Evolutionary conservation across 345 rosid species (phyloP).

Genomic region (Hirschfeldia incana): DNA sequence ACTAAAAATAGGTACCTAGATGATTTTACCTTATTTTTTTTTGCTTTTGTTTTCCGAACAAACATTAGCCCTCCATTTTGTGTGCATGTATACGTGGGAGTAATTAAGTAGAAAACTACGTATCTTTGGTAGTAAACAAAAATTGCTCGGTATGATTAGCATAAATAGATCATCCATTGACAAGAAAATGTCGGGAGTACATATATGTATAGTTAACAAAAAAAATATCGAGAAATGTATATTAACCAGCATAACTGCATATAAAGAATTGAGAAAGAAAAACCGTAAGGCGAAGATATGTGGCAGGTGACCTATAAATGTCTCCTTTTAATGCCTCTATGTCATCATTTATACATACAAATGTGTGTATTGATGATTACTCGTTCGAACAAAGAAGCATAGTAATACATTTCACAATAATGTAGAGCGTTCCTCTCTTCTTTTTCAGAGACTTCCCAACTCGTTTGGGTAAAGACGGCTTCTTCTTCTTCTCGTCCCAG

Average conservation of each 20-base stretch:
- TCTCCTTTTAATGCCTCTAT: not conserved
- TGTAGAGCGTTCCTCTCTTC: constrained; percentile 36
- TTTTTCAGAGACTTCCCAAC: constrained; percentile 26
- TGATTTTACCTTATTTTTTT: no score
- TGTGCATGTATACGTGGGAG: no score
- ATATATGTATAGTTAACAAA: no score
- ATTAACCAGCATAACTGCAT: not conserved
- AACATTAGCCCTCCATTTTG: not conserved
- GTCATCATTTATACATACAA: not conserved
- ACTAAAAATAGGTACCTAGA: no score
- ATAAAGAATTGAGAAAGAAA: not conserved
- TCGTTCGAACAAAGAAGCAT: constrained; percentile 42
- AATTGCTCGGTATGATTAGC: not conserved
- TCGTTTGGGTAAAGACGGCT: constrained; percentile 25
- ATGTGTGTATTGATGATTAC: constrained; percentile 5
- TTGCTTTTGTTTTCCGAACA: not conserved
- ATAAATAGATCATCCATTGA: not conserved
- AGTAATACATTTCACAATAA: constrained; percentile 38
- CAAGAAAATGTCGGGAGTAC: not conserved
- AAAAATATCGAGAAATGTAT: not conserved
- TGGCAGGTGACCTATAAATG: not conserved
- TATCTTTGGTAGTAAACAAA: not conserved
- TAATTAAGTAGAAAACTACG: not conserved
- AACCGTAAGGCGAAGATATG: not conserved
- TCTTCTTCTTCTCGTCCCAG: constrained; percentile 19